These are phyloP conservation scores for Komagataella populi DNA, from an alignment of 805 yeast genomes.

Conservation along the genomic window DNA sequence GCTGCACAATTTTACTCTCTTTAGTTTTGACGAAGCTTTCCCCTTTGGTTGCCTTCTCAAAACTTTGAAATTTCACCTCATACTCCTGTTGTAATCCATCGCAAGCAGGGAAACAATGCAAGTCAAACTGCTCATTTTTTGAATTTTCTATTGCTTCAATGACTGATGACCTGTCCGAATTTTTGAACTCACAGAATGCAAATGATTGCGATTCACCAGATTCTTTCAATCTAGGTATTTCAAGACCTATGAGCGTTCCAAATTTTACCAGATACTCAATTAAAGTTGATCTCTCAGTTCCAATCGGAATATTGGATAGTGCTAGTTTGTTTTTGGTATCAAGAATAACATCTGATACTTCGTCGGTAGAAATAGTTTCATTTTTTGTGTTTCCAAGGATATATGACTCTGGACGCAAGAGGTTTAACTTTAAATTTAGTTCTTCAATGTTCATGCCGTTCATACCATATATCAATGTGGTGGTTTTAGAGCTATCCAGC, in stretches of 20 bases:
- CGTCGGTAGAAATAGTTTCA: conserved; percentile 5
- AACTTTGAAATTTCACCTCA: conserved; percentile 21
- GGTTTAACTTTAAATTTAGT: conserved; percentile 8
- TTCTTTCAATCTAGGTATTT: conserved; percentile 33
- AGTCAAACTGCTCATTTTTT: background rate
- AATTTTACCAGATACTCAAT: conserved; percentile 24
- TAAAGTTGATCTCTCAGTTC: conserved; percentile 28
- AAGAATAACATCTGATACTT: conserved; percentile 9
- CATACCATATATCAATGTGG: conserved; percentile 40
- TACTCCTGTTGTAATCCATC: conserved; percentile 11
- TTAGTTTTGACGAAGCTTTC: conserved; percentile 2
- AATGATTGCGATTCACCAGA: conserved; percentile 34
- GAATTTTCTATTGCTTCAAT: conserved; percentile 14
- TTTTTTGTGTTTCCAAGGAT: conserved; percentile 10
- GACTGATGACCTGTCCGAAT: conserved; percentile 4
- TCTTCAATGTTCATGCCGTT: conserved; percentile 18
- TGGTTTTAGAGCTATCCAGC: conserved; percentile 33
- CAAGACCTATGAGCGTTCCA: conserved; percentile 25
- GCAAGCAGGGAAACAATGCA: conserved; percentile 25
- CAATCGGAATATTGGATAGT: conserved; percentile 28
- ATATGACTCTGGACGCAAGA: conserved; percentile 34
- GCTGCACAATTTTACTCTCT: conserved; percentile 38
- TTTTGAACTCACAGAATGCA: conserved; percentile 36
- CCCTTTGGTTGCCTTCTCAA: conserved; percentile 1
- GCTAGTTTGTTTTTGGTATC: conserved; percentile 35